Evolutionary conservation across 2,329 filamentous ascomycete species (phyloP), one percentile per base, ranked within the genome.

Genomic region (Aspergillus sojae): DNA sequence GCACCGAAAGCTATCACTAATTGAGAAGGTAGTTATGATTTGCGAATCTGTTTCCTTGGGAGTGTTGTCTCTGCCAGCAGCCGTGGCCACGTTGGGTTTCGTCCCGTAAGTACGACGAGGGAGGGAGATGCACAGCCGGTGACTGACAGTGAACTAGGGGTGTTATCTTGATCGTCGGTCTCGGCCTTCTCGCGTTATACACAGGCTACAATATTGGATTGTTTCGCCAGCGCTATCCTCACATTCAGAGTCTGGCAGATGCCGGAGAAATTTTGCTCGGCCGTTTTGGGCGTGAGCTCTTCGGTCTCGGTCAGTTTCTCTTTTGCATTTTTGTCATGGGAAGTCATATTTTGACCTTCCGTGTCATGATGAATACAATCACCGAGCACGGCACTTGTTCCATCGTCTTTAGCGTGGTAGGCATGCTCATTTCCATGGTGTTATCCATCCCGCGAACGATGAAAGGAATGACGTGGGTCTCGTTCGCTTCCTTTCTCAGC

Each of bases 261-360:
- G 89, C 87, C 9, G 89, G 88, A 1, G 79, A 83, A 48, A 79
- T 91, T 62, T 81, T 92, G 57, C 80, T 84, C 66, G 90, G 90
- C n/a, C 78, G 77, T 10, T 79, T 86, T 50, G 88, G 87, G 1
- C 85, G 87, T 62, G 87, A 90, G 72, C 67, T 92, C 28, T 82
- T 90, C 52, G 88, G 88, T 28, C 77, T 81, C 61, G 88, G 86
- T 68, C 88, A 90, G 68, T 78, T 85, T 2, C 76, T 91, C 26
- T 87, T 91, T 75, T 81, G 91, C 34, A 80, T 89, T 65, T 90
- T 92, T 78, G 85, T 90, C 65, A 88, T 89, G 76, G 89, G 85
- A 36, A 89, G 88, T n/a, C 90, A 92, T 76, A 84, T 90, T 61
- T 78, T 91, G 66, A 90, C 88, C 0, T 91, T 91, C 67, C 84